phyloP scores from a whole-genome alignment of 148 eudicot species.

The Camellia lanceoleosa region DNA sequence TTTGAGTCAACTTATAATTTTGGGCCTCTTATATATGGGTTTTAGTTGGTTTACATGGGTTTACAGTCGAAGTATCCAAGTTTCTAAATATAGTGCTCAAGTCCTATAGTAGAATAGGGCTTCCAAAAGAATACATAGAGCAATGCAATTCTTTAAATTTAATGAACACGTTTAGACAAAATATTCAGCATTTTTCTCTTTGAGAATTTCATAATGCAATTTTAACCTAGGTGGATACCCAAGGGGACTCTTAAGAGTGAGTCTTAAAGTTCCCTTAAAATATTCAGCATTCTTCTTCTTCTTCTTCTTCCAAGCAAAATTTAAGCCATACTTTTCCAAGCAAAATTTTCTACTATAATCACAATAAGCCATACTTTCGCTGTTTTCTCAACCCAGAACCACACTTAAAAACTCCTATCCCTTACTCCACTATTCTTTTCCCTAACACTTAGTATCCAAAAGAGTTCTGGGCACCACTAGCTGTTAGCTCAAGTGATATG shows the following conservation, averaged over 20 bases:
- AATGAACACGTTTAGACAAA: not conserved
- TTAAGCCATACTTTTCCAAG: not conserved
- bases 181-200: not conserved
- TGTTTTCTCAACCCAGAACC: not conserved
- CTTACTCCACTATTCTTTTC: too few species aligned
- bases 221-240: not conserved
- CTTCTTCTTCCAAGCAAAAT: too few species aligned
- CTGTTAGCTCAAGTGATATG: not conserved
- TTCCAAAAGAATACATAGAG: too few species aligned
- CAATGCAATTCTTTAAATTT: too few species aligned
- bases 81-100: not conserved
- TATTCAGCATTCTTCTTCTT: too few species aligned
- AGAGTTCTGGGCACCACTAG: not conserved
- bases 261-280: too few species aligned
- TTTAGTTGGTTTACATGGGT: too few species aligned
- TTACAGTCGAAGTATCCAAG: too few species aligned
- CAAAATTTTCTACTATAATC: not conserved
- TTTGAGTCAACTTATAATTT: not conserved
- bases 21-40: too few species aligned
- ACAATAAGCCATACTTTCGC: too few species aligned
- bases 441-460: not conserved
- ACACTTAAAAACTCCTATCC: not conserved
- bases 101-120: not conserved
- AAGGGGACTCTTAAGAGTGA: too few species aligned
- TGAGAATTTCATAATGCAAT: too few species aligned